Evolutionary conservation across 768 basidiomycete species (phyloP), one percentile per base, ranked within the genome.

Genomic region (Boletus reticuloceps): DNA sequence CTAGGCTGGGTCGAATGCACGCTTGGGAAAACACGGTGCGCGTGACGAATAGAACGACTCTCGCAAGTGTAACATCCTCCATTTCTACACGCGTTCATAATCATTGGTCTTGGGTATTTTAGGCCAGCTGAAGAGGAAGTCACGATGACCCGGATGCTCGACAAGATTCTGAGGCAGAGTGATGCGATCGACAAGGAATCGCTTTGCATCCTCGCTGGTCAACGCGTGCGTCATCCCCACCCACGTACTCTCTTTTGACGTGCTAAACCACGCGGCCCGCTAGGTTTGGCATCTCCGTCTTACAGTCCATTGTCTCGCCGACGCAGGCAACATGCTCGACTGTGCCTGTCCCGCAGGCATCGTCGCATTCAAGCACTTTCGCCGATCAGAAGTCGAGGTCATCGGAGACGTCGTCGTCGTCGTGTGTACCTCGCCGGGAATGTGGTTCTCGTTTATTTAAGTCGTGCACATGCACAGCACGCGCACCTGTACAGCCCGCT

Each of bases 151-250:
- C 82, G 95, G 7, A 20, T 20, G 20, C 20, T 20, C 20, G 20
- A 20, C 20, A 20, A 88, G 72, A 86, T 97, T 29, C 73, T 99
- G 42, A 77, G 87, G 67, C 74, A 94, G 56, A 96, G 94, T 60
- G 94, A 97, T 64, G 88, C 91, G 0, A 79, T 99, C n/a, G 97
- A 99, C 75, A 89, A 94, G 66, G 97, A 98, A 69, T 90, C 94
- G 1, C 71, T 99, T 19, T 99, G 97, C 70, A 86, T 99, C 45
- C 70, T 95, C 16, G 94, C 97, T 9, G 95, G 94, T n/a, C 91
- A 98, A 69, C 83, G 94, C 65, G 95, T 92, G 55, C 46, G 83
- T 72, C 32, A 25, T 6, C 3, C 46, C 31, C 9, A 14, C 39
- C 12, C 19, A 5, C 3, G 27, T 38, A 7, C 8, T 27, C 22